Conservation (phyloP, 140 eudicot genomes). For the Bidens hawaiensis region DNA sequence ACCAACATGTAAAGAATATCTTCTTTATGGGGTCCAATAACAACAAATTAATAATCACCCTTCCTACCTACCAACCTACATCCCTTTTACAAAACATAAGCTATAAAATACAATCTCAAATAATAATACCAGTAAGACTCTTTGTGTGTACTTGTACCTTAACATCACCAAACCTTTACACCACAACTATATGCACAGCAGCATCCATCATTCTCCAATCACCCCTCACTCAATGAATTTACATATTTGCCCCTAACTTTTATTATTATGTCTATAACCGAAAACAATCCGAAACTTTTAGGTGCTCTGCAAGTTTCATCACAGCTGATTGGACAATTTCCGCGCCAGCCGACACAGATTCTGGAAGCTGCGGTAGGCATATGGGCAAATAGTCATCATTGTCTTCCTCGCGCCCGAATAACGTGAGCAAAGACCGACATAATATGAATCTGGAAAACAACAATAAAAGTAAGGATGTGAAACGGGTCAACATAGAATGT, state of each 20-base stretch:
- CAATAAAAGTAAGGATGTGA: slow-evolving; percentile 6
- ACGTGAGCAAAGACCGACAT: slow-evolving; percentile 73
- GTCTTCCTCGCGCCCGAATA: slow-evolving; percentile 37
- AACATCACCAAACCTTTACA: slow-evolving; percentile 26
- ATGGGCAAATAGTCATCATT: slow-evolving; percentile 50
- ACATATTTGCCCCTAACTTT: slow-evolving; percentile 25
- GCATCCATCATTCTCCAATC: no score
- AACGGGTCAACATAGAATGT: not conserved
- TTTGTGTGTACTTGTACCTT: slow-evolving; percentile 16
- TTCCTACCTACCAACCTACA: slow-evolving; percentile 10
- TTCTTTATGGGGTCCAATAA: not conserved
- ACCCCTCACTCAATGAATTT: slow-evolving; percentile 18
- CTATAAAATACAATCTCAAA: slow-evolving; percentile 14
- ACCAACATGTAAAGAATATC: not conserved
- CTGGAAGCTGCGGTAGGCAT: slow-evolving; percentile 75
- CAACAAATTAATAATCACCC: not conserved
- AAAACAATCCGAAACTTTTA: slow-evolving; percentile 61
- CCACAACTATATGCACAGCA: not conserved
- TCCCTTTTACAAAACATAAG: slow-evolving; percentile 10
- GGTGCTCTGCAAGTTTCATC: slow-evolving; percentile 57
- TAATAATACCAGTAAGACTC: slow-evolving; percentile 8
- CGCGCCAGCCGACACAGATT: slow-evolving; percentile 52
- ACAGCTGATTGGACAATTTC: slow-evolving; percentile 63
- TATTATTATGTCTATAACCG: slow-evolving; percentile 34
- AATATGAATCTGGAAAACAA: slow-evolving; percentile 69